Conservation (phyloP, 345 rosid genomes). For the Populus nigra region DNA sequence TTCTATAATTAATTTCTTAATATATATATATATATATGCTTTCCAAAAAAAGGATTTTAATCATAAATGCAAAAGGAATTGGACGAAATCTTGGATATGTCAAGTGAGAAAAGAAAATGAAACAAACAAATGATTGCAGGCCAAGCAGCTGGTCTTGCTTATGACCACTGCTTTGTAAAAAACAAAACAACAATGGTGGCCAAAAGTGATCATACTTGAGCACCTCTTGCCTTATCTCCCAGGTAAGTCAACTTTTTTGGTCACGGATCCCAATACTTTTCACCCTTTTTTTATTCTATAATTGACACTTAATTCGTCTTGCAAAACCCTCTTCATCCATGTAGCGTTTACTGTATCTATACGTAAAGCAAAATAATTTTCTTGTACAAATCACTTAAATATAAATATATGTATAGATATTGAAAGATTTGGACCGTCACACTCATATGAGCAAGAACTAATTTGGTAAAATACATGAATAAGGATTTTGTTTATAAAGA, state of each 20-base stretch:
- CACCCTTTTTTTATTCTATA: neutral
- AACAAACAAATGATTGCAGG: neutral
- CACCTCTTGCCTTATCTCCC: neutral
- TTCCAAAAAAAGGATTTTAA: no score
- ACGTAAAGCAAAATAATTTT: no score
- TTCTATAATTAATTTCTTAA: no score
- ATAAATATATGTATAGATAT: no score
- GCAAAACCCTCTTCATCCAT: neutral
- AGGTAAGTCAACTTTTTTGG: neutral
- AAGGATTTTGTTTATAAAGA: no score
- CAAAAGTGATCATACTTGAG: neutral
- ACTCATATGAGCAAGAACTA: no score
- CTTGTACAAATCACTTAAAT: no score
- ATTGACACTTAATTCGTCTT: constrained; percentile 1
- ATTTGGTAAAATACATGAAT: no score
- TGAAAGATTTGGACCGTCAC: no score
- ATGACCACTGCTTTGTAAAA: neutral
- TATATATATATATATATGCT: no score
- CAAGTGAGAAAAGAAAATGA: neutral
- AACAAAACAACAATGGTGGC: neutral
- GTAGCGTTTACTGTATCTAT: neutral
- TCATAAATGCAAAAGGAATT: neutral
- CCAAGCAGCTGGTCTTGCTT: neutral
- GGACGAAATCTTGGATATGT: no score
- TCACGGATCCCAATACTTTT: neutral